Percentiles rank a stretch among this genome's conserved stretches.
Evolutionary conservation across 2,329 filamentous ascomycete genomes (phyloP).

Genomic region (Nemania serpens): DNA sequence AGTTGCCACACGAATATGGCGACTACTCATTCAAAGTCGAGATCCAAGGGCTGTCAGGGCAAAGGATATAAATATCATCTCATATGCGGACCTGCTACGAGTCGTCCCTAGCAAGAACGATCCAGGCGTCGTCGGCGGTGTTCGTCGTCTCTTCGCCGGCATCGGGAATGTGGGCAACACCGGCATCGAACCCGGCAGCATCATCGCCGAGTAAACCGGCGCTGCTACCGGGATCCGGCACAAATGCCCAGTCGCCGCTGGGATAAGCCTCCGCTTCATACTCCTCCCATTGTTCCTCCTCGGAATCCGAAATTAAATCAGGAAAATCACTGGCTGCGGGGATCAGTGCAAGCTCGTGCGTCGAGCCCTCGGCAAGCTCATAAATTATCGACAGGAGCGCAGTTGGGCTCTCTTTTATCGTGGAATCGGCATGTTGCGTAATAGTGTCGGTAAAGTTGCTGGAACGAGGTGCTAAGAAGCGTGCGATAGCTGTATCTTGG

Average conservation of each 20-base stretch:
- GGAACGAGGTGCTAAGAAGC: too few relatives aligned
- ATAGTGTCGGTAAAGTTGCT: background rate
- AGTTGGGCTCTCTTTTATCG: slow-evolving; percentile 1
- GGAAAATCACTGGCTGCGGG: slow-evolving; percentile 22
- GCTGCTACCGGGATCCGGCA: slow-evolving; percentile 13
- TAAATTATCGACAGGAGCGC: slow-evolving; percentile 29
- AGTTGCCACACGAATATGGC: slow-evolving; percentile 6
- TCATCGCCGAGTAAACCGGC: background rate
- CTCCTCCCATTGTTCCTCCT: slow-evolving; percentile 13
- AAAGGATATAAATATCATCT: slow-evolving; percentile 19
- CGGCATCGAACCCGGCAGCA: background rate
- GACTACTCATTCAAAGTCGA: slow-evolving; percentile 26
- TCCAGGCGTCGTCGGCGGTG: slow-evolving; percentile 32
- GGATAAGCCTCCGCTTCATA: slow-evolving; percentile 15
- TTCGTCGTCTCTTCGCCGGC: slow-evolving; percentile 7
- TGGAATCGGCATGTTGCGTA: background rate
- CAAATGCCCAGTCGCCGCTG: slow-evolving; percentile 30
- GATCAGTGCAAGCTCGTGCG: slow-evolving; percentile 14
- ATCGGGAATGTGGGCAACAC: slow-evolving; percentile 13
- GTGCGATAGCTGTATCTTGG: slow-evolving; percentile 14
- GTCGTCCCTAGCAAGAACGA: slow-evolving; percentile 38
- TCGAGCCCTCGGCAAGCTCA: slow-evolving; percentile 32
- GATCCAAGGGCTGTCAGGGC: slow-evolving; percentile 32
- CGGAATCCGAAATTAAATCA: slow-evolving; percentile 29
- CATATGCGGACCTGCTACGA: slow-evolving; percentile 38